Conservation (phyloP, 805 yeast species). For the Phaffomyces thermotolerans region DNA sequence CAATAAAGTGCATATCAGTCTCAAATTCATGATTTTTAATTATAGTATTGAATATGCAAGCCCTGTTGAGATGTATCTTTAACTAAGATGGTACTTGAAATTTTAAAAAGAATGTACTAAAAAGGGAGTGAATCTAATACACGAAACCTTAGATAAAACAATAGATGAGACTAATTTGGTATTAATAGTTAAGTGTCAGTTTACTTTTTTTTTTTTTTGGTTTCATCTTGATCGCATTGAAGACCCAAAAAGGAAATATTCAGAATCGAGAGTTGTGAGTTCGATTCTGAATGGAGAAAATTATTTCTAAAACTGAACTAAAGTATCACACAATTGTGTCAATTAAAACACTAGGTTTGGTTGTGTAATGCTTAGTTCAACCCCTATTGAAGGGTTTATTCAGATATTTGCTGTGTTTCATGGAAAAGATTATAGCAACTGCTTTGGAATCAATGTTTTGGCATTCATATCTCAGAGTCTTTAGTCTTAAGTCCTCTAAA, state of each 20-base stretch:
- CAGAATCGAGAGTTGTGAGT: not conserved
- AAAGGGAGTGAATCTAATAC: not conserved
- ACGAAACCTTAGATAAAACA: not conserved
- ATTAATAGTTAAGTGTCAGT: not conserved
- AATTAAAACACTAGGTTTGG: too few relatives aligned
- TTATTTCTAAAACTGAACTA: too few relatives aligned
- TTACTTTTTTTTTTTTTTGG: not conserved
- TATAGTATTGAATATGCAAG: not conserved
- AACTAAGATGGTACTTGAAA: not conserved
- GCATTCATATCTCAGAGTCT: too few relatives aligned
- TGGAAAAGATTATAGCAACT: too few relatives aligned
- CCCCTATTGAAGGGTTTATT: too few relatives aligned
- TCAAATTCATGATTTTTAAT: slow-evolving; percentile 3
- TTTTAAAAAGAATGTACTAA: not conserved
- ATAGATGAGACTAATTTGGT: not conserved
- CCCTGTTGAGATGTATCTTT: too few relatives aligned
- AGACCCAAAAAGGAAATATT: not conserved
- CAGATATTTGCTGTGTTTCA: too few relatives aligned
- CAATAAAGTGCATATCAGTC: slow-evolving; percentile 3
- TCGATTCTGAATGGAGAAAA: too few relatives aligned
- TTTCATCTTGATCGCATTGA: not conserved
- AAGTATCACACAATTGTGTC: too few relatives aligned
- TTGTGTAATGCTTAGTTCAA: too few relatives aligned
- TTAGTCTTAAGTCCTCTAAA: too few relatives aligned
- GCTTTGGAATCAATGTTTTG: too few relatives aligned